Conservation (phyloP, 1,284 basidiomycete genomes). For the Cerrena zonata region DNA sequence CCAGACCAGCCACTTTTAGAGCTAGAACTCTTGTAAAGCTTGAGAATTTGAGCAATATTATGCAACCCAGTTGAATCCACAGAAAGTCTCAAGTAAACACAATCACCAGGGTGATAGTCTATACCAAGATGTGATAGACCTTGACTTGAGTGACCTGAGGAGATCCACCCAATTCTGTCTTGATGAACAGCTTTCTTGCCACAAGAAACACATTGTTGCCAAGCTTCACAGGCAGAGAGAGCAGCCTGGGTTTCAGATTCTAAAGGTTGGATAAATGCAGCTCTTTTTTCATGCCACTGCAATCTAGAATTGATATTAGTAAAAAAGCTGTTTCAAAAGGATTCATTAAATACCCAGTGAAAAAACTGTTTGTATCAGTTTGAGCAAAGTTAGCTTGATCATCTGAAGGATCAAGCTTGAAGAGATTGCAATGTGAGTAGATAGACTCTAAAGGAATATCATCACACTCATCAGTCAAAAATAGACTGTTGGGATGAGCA, state of each 20-base stretch:
- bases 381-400: slow-evolving; percentile 40
- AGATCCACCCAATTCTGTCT: slow-evolving; percentile 17
- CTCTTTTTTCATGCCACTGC: slow-evolving; percentile 39
- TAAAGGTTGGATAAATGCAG: slow-evolving; percentile 41
- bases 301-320: slow-evolving; percentile 12
- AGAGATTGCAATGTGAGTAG: slow-evolving; percentile 48
- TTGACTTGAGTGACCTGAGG: slow-evolving; percentile 21
- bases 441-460: slow-evolving; percentile 47
- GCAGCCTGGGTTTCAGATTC: slow-evolving; percentile 27
- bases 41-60: slow-evolving; percentile 50
- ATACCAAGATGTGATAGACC: slow-evolving; percentile 35
- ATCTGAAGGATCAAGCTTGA: slow-evolving; percentile 34
- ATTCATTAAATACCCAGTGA: slow-evolving; percentile 38
- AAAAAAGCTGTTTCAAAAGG: not conserved
- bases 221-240: slow-evolving; percentile 26
- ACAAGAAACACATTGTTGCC: slow-evolving; percentile 45
- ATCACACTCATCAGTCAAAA: slow-evolving; percentile 49
- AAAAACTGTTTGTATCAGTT: slow-evolving; percentile 40
- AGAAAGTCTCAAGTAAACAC: slow-evolving; percentile 44
- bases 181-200: slow-evolving; percentile 27
- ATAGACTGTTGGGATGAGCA: slow-evolving; percentile 54
- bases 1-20: slow-evolving; percentile 19
- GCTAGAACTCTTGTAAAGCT: slow-evolving; percentile 24
- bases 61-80: slow-evolving; percentile 30
- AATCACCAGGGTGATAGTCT: slow-evolving; percentile 52